Evolutionary conservation across 768 basidiomycete species (phyloP).

Genomic region (Macrolepiota dolichaula): DNA sequence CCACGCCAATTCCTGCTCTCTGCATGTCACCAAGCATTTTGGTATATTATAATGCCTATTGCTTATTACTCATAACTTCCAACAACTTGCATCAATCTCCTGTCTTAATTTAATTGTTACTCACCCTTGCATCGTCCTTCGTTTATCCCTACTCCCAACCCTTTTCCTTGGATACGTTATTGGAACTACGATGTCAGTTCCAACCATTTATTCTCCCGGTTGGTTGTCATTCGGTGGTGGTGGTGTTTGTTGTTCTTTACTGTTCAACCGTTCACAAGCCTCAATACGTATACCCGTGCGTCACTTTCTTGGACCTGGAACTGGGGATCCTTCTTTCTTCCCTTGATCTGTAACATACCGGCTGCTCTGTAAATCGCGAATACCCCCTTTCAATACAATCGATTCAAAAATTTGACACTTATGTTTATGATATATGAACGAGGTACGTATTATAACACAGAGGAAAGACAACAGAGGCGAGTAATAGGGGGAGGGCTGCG

Average conservation of each 20-base stretch:
- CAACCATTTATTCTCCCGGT: not conserved
- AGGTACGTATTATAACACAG: constrained; percentile 2
- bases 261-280: not conserved
- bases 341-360: constrained; percentile 4
- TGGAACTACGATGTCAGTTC: not conserved
- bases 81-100: not conserved
- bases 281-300: not conserved
- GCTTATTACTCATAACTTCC: not conserved
- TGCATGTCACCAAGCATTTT: constrained; percentile 1
- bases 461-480: not conserved
- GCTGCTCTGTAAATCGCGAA: not conserved
- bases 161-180: not conserved
- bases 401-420: not conserved
- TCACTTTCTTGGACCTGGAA: not conserved
- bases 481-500: not conserved
- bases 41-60: constrained; percentile 1
- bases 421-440: not conserved
- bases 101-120: not conserved
- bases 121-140: not conserved
- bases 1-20: constrained; percentile 3
- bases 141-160: not conserved
- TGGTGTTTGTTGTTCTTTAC: not conserved
- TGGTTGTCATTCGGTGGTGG: not conserved
- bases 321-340: not conserved
- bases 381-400: not conserved